These are phyloP conservation scores for Nematodospora valgi DNA, from an alignment of 805 yeast species.

Conservation along the genomic window DNA sequence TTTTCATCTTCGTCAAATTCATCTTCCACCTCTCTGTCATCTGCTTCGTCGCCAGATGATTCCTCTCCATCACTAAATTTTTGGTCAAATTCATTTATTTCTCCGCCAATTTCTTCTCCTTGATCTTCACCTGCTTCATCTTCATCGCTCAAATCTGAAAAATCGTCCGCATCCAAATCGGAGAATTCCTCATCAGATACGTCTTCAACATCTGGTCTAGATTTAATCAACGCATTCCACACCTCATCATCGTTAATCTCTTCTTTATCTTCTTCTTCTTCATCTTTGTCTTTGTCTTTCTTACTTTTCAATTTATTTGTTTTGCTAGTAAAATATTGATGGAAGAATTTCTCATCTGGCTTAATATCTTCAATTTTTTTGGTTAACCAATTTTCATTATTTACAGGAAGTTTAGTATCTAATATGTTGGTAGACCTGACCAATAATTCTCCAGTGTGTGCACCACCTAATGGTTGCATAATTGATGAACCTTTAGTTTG, in stretches of 20 bases:
- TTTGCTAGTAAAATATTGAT: conserved; percentile 74
- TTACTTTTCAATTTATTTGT: conserved; percentile 33
- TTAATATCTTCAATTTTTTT: conserved; percentile 61
- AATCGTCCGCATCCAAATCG: conserved; percentile 45
- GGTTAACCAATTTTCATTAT: conserved; percentile 79
- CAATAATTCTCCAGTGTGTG: conserved; percentile 64
- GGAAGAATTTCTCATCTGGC: conserved; percentile 87
- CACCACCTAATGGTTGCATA: conserved; percentile 96
- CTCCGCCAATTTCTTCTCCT: conserved; percentile 21
- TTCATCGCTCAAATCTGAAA: conserved; percentile 38
- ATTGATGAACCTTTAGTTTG: conserved; percentile 82
- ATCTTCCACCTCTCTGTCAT: conserved; percentile 17
- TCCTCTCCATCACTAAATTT: conserved; percentile 39
- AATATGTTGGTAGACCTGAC: conserved; percentile 56
- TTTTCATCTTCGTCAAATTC: conserved; percentile 33
- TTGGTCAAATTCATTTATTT: too few species aligned
- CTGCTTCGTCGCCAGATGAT: conserved; percentile 17
- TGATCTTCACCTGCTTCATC: conserved; percentile 36
- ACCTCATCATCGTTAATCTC: conserved; percentile 65
- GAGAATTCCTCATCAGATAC: conserved; percentile 31
- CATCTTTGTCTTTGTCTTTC: conserved; percentile 27
- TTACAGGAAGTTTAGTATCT: conserved; percentile 61
- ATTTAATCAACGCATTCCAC: conserved; percentile 75
- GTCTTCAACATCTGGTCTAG: conserved; percentile 60
- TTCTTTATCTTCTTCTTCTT: conserved; percentile 29